A percentile compares a stretch with the other conserved stretches of the same genome.
Evolutionary conservation across 805 yeast genomes (phyloP).

Genomic region (Suhomyces vadensis): DNA sequence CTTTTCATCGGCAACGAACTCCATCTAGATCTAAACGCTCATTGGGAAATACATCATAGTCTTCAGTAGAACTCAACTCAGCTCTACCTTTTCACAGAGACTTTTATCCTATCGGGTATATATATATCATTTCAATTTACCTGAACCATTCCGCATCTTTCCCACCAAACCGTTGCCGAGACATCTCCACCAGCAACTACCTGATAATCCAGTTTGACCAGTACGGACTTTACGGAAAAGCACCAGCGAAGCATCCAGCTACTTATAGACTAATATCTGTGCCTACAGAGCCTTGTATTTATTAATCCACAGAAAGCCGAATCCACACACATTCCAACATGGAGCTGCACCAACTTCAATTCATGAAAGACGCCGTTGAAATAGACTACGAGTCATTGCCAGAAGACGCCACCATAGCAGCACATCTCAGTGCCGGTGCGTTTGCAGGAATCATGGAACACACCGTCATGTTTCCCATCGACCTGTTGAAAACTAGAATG

Average conservation of each 20-base stretch:
- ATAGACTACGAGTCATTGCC: conserved; percentile 93
- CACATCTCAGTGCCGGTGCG: conserved; percentile 91
- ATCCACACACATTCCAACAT: conserved; percentile 11
- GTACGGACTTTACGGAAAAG: conserved; percentile 1
- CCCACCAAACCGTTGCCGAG: too few relatives aligned
- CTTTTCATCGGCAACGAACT: not conserved
- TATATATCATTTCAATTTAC: not conserved
- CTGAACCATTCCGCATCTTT: not conserved
- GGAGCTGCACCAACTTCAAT: conserved; percentile 24
- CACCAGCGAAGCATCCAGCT: not conserved
- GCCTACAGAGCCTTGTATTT: not conserved
- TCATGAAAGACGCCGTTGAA: conserved; percentile 45
- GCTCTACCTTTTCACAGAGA: not conserved
- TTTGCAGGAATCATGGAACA: conserved; percentile 99
- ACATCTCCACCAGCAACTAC: not conserved
- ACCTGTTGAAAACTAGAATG: conserved; percentile 95
- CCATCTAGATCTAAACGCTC: not conserved
- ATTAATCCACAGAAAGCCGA: not conserved
- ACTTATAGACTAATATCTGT: not conserved
- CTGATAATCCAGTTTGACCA: not conserved
- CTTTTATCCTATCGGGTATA: not conserved
- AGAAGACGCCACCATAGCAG: conserved; percentile 74
- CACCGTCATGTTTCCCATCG: conserved; percentile 94
- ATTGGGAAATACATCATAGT: not conserved
- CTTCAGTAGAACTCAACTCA: not conserved